Evolutionary conservation across 176 grass and related monocot genomes (phyloP), one percentile per base, ranked within the genome.

Genomic region (Canna indica): DNA sequence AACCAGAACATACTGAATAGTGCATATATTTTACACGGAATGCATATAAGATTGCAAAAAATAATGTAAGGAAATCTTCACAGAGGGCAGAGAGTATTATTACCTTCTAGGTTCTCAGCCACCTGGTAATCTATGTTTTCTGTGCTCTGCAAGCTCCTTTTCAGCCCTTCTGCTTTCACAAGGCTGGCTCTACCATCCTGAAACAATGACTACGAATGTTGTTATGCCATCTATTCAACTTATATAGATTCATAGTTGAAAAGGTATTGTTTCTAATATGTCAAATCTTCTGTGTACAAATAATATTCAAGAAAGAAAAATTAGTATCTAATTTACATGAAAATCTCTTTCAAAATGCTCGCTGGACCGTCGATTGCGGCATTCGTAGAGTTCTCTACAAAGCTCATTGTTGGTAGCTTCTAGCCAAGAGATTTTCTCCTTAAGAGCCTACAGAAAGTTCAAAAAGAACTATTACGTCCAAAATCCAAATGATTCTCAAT

Each of bases 381-480:
- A 68, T 46, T 50, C 82, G 76, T 88, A 94, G n/a, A 99, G 75
- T 63, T 99, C 87, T 56, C 84, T 85, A 68, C 86, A 94, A 78
- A 99, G 86, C 58, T 90, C 84, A 61, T 88, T 84, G 42, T 99
- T 99, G 33, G 90, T 90, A 71, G 91, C 68, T 79, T 99, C 95
- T 76, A 99, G 82, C 86, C 87, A 93, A 79, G 82, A 90, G 72
- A 99, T 84, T 80, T 76, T 94, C 79, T 99, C 87, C 78, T 88
- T 93, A 16, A 99, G 90, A 81, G 76, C 78, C 95, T 99, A 84
- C 53, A 84, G 15, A 77, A n/a, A n/a, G n/a, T n/a, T 24, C 39
- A 47, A 22, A 68, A n/a, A n/a, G n/a, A n/a, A n/a, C n/a, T n/a
- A n/a, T n/a, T n/a, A 47, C 27, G 22, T 4, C 29, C 22, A 70